Percentiles rank a stretch among this genome's conserved stretches.
phyloP scores from a whole-genome alignment of 164 flowering plant species.

The Pachysandra terminalis region DNA sequence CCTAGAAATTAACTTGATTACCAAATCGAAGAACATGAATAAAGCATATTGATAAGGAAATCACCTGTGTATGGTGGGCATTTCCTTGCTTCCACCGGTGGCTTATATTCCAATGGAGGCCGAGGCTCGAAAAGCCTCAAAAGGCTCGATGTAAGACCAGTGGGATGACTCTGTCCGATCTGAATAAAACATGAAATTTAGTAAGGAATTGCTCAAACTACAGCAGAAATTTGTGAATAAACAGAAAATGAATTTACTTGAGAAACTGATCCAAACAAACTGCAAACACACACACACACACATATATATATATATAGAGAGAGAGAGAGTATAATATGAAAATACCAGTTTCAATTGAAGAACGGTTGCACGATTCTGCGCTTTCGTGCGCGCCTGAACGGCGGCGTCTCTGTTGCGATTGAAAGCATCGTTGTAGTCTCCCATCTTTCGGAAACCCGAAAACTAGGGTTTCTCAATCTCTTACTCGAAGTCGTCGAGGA shows the following conservation, averaged over 20 bases:
- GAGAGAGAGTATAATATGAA: too few species aligned
- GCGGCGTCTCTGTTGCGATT: constrained; percentile 78
- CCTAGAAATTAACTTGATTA: too few species aligned
- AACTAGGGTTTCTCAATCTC: constrained; percentile 28
- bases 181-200: neutral
- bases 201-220: neutral
- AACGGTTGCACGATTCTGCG: constrained; percentile 81
- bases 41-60: too few species aligned
- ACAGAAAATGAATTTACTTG: too few species aligned
- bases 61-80: constrained; percentile 83
- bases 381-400: constrained; percentile 86
- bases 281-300: too few species aligned
- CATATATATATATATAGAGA: too few species aligned
- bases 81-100: constrained; percentile 93
- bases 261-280: too few species aligned
- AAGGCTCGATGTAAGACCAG: constrained; percentile 89
- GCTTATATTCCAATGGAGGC: constrained; percentile 85
- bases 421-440: constrained; percentile 70
- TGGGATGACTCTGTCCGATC: constrained; percentile 99
- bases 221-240: neutral
- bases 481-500: too few species aligned
- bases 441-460: constrained; percentile 42
- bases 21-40: neutral
- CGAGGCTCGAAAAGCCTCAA: constrained; percentile 97
- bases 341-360: constrained; percentile 84